Evolutionary conservation across 179 eudicot species (phyloP), one percentile per base, ranked within the genome.

Genomic region (Amaranthus tricolor): DNA sequence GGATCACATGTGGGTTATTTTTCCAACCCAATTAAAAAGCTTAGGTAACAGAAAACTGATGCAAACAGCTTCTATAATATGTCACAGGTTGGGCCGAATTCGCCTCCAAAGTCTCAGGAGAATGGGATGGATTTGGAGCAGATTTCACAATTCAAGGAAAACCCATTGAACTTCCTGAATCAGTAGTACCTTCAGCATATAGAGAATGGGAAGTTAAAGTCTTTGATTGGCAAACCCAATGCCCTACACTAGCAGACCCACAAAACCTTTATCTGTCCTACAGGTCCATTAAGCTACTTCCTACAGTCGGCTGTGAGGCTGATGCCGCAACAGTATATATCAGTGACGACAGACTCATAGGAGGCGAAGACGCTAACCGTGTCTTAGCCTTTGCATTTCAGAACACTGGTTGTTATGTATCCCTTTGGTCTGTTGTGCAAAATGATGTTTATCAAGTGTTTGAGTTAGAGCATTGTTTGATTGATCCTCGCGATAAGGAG

Each of bases 241-340:
- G 98, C 80, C 99, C 99, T 10, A 93, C 98, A 52, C 81, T 89
- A 50, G 97, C 97, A 21, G 83, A 78, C 62, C 84, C 85, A 9
- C 66, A 83, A 21, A 76, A 81, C 58, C 31, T 43, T 10, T 5
- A 31, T 71, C 74, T 86, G 17, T 70, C 86, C 17, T 95, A 93
- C 83, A 87, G 89, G 70, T 74, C 84, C 14, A 77, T 95, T 21
- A 88, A 84, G 80, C 81, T 95, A 70, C 97, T 95, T 68, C 99
- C 99, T 5, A 95, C 99, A n/a, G 99, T 95, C 6, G 99, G 99
- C 16, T 95, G 99, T 74, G 99, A 95, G 82, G 99, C 99, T 9
- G 99, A 95, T 84, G 99, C 99, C 12, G 99, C 98, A 59, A 93
- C 99, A 61, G 71, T 76, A 68, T 76, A 91, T 69, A 85, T 61